phyloP scores from a whole-genome alignment of 129 eudicot genomes.

The Calendula officinalis region DNA sequence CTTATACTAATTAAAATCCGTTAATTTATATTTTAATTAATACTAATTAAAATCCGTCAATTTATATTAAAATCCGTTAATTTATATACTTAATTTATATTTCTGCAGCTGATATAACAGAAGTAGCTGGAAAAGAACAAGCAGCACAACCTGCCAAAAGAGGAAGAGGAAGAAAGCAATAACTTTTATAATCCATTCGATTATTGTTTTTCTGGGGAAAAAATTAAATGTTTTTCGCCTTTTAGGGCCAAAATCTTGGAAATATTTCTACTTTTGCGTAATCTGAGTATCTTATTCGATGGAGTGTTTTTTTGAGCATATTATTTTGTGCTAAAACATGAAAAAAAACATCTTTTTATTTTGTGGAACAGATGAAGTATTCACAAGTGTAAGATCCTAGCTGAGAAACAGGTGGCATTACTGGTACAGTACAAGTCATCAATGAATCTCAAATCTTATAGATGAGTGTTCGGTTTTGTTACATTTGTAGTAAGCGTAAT shows the following conservation, averaged over 20 bases:
- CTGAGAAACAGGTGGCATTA: no score
- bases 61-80: no score
- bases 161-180: conserved; percentile 90
- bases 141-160: conserved; percentile 66
- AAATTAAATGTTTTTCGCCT: not conserved
- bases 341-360: not conserved
- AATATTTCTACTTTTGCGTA: conserved; percentile 10
- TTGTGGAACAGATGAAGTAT: not conserved
- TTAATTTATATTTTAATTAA: not conserved
- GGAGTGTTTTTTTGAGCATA: not conserved
- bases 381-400: no score
- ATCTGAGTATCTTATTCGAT: not conserved
- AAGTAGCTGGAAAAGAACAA: conserved; percentile 83
- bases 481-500: no score
- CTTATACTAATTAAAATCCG: no score
- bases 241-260: conserved; percentile 14
- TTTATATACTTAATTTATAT: not conserved
- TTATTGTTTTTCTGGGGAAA: conserved; percentile 17
- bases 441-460: no score
- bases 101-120: conserved; percentile 62
- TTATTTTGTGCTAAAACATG: not conserved
- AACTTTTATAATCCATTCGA: conserved; percentile 8
- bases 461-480: no score
- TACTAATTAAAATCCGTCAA: not conserved
- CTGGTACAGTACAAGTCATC: no score